Base-by-base conservation (phyloP, 2,329 filamentous ascomycete genomes). In the Dothistroma septosporum region DNA sequence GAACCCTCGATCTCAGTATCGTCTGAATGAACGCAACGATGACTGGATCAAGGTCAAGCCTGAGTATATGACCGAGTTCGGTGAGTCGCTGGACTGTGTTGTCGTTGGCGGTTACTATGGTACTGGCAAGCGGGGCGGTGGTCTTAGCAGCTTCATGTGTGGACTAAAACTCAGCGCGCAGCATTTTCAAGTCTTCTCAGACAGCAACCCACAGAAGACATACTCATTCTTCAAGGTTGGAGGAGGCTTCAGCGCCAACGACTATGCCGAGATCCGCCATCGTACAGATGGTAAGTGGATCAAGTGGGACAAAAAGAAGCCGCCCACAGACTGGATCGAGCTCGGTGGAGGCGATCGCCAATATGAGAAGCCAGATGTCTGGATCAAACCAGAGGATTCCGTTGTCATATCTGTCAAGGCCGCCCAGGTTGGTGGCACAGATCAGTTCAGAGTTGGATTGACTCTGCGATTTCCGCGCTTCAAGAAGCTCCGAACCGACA, bases 11-110 rank as follows among this genome's bases (percentile, higher is more conserved):
- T 96, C 92, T 0, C 83, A 85, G 70, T 99, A 99, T 73, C 83
- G 86, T 7, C 82, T 97, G 10, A 96, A 96, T 71, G 90, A 91
- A 67, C 88, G 94, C 53, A 94, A 95, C 69, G 90, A 96, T 68
- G 91, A 96, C 75, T 99, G 94, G 94, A 88, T 97, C 77, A 99
- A 99, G 74, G 92, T 99, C 9, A 99, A 99, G 71, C 94, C 94
- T 0, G 94, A 99, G 66, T 99, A 99, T 75, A 97, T 97, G 92
- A 87, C 87, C 1, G 93, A 96, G 64, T 96, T 94, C 73, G 94
- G 94, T 63, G 93, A 97, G 76, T 91, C 89, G 0, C 84, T 99
- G 3, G 94, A 99, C 73, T 91, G 92, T 66, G 79, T 97, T 14
- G 82, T 99, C 16, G 85, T 99, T 57, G 94, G 93, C 58, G 94